A percentile compares a stretch with the other conserved stretches of the same genome.
Evolutionary conservation across 2,329 filamentous ascomycete species (phyloP).

Genomic region (Tolypocladium guangdongense): DNA sequence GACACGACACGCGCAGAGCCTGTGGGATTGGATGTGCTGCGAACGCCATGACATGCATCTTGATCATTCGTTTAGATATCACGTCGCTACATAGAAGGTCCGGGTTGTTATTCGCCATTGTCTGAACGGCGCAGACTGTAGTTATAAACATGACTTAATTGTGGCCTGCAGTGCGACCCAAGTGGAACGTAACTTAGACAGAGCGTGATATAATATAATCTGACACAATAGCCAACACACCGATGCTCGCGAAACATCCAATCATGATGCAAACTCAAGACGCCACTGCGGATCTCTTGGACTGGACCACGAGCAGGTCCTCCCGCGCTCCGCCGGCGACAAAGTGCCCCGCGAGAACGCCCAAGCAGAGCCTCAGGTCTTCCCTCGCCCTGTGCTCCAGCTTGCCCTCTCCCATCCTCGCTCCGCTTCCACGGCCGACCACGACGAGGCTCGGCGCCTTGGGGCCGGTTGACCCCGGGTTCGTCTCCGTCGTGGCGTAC

Average conservation of each 20-base stretch:
- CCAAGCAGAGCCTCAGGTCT: conserved; percentile 12
- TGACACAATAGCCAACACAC: not conserved
- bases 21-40: not conserved
- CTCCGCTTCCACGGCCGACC: conserved; percentile 10
- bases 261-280: not conserved
- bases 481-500: conserved; percentile 6
- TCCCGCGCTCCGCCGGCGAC: conserved; percentile 11
- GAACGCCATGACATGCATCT: not conserved
- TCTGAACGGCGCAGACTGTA: not conserved
- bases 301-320: conserved; percentile 16
- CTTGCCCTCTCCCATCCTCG: conserved; percentile 11
- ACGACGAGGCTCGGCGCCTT: conserved; percentile 11
- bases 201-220: not conserved
- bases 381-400: conserved; percentile 5
- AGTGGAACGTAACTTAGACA: not conserved
- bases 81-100: not conserved
- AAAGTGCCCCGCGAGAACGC: conserved; percentile 10
- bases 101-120: not conserved
- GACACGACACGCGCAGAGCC: not conserved
- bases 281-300: conserved; percentile 12
- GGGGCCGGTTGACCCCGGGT: not conserved
- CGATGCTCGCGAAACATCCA: not conserved
- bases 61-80: not conserved
- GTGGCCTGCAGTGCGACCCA: not conserved
- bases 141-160: no score